phyloP scores from a whole-genome alignment of 1,284 basidiomycete species.

The Sporisorium iseilematis-ciliati region DNA sequence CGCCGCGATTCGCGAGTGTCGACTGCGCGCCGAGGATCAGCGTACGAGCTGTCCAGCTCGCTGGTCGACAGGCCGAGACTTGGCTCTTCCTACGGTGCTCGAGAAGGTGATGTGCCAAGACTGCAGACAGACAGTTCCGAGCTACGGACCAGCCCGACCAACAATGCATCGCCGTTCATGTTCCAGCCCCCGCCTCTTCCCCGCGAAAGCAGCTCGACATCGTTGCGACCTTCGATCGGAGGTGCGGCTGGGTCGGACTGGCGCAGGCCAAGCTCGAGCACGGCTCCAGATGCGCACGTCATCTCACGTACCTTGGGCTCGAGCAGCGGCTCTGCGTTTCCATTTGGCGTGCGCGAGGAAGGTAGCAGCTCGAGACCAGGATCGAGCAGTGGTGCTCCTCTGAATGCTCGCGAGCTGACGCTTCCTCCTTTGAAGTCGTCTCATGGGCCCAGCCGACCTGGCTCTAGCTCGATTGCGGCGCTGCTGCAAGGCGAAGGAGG shows the following conservation, averaged over 20 bases:
- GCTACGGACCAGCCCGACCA: slow-evolving; percentile 46
- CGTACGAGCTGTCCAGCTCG: slow-evolving; percentile 18
- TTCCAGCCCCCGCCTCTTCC: slow-evolving; percentile 58
- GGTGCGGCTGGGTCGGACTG: slow-evolving; percentile 28
- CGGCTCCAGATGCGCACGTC: slow-evolving; percentile 42
- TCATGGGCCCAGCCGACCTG: slow-evolving; percentile 19
- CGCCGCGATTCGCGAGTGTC: slow-evolving; percentile 28
- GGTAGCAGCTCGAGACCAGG: slow-evolving; percentile 33
- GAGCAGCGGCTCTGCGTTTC: slow-evolving; percentile 26
- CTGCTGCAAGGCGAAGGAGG: slow-evolving; percentile 24
- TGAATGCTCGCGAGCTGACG: slow-evolving; percentile 16
- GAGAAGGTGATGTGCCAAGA: slow-evolving; percentile 20
- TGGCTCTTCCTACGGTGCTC: slow-evolving; percentile 29
- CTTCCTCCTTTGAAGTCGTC: slow-evolving; percentile 38
- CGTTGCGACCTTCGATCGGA: slow-evolving; percentile 25
- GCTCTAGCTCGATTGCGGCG: slow-evolving; percentile 30
- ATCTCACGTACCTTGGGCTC: slow-evolving; percentile 40
- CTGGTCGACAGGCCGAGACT: slow-evolving; percentile 18
- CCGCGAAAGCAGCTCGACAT: slow-evolving; percentile 30
- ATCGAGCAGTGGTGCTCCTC: slow-evolving; percentile 25
- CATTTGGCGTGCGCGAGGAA: slow-evolving; percentile 24
- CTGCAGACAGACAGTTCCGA: slow-evolving; percentile 52
- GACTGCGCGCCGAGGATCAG: slow-evolving; percentile 28
- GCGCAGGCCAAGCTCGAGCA: slow-evolving; percentile 48
- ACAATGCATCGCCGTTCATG: slow-evolving; percentile 60